These are phyloP conservation scores for Podila clonocystis DNA, from an alignment of 192 early-diverging fungal genomes.

Conservation along the genomic window DNA sequence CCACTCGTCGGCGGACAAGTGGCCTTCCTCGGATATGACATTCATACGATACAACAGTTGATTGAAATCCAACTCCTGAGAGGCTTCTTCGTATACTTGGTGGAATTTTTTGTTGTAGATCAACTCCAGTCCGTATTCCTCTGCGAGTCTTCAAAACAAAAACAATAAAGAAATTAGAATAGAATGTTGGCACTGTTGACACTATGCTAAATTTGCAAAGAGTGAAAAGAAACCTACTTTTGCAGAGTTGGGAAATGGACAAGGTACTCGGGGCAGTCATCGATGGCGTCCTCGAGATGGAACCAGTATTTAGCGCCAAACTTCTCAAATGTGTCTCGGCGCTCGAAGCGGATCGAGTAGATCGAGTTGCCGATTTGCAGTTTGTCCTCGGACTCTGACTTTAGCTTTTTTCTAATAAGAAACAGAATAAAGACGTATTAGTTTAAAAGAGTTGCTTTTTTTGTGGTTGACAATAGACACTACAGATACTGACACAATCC, in stretches of 20 bases:
- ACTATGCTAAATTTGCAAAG: no score
- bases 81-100: slow-evolving; percentile 76
- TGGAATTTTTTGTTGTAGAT: slow-evolving; percentile 85
- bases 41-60: slow-evolving; percentile 83
- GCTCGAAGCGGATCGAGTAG: slow-evolving; percentile 89
- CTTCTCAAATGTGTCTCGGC: slow-evolving; percentile 63
- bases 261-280: slow-evolving; percentile 95
- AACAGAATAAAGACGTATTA: background rate
- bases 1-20: slow-evolving; percentile 89
- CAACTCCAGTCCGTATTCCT: slow-evolving; percentile 83
- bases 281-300: slow-evolving; percentile 93
- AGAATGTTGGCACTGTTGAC: background rate
- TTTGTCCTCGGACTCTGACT: slow-evolving; percentile 46
- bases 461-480: background rate
- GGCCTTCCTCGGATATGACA: slow-evolving; percentile 75
- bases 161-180: background rate
- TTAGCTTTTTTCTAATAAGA: slow-evolving; percentile 62
- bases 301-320: slow-evolving; percentile 93
- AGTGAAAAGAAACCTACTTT: slow-evolving; percentile 50
- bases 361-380: slow-evolving; percentile 87
- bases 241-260: slow-evolving; percentile 87
- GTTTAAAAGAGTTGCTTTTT: background rate
- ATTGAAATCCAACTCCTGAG: slow-evolving; percentile 59
- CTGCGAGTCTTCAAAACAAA: slow-evolving; percentile 62
- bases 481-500: slow-evolving; percentile 74